These are phyloP conservation scores for Penicillium parvum DNA, from an alignment of 495 filamentous ascomycete genomes.

Conservation along the genomic window DNA sequence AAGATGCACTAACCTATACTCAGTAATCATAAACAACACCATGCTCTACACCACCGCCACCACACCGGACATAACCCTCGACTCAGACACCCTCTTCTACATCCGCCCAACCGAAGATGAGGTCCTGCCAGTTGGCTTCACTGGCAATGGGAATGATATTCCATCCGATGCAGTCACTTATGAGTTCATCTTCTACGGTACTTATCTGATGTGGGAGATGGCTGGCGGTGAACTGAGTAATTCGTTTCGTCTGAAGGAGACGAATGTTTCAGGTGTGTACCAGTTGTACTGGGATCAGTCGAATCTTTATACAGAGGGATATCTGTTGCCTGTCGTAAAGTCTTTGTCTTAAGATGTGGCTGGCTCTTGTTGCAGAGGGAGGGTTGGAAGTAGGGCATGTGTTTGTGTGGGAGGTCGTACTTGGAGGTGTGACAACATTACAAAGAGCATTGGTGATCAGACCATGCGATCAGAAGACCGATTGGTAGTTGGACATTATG, in stretches of 20 bases:
- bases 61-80: constrained; percentile 15
- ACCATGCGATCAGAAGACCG: no score
- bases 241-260: constrained; percentile 22
- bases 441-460: no score
- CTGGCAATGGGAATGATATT: constrained; percentile 8
- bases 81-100: constrained; percentile 17
- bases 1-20: background rate
- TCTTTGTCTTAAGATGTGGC: constrained; percentile 2
- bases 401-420: no score
- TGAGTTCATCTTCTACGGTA: constrained; percentile 20
- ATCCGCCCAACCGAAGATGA: constrained; percentile 15
- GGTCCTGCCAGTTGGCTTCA: constrained; percentile 20
- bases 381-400: no score
- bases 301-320: constrained; percentile 14
- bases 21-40: constrained; percentile 13
- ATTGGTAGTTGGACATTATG: no score
- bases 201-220: constrained; percentile 18
- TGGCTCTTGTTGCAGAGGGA: no score
- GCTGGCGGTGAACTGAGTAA: constrained; percentile 8
- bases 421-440: no score
- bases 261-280: constrained; percentile 16
- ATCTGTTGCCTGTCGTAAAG: constrained; percentile 7
- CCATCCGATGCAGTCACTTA: constrained; percentile 12
- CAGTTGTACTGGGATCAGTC: constrained; percentile 22
- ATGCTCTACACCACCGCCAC: constrained; percentile 16